Conservation (phyloP, 2,329 filamentous ascomycete genomes). For the Fusarium sambucinum region DNA sequence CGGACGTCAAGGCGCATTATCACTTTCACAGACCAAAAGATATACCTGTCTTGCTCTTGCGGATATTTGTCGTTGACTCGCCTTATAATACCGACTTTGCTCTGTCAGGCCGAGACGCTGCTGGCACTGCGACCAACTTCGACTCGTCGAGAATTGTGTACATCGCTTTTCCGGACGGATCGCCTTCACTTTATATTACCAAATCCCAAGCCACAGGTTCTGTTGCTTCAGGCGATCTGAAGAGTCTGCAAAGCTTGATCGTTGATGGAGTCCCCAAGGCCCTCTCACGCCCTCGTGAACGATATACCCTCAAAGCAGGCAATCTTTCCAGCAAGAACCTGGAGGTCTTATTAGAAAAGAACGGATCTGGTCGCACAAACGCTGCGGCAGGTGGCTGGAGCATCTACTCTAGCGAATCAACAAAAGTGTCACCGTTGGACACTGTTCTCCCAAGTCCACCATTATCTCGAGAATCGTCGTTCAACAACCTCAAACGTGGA, state of each 20-base stretch:
- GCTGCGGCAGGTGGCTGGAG: conserved; percentile 82
- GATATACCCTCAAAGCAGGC: conserved; percentile 77
- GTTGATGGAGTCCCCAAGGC: conserved; percentile 86
- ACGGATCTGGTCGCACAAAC: conserved; percentile 77
- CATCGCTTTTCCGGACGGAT: conserved; percentile 83
- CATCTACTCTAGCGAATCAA: conserved; percentile 76
- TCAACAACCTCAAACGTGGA: conserved; percentile 48
- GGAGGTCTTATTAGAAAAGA: conserved; percentile 74
- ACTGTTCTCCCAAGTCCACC: conserved; percentile 62
- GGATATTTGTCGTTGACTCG: conserved; percentile 83
- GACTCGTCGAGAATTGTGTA: conserved; percentile 80
- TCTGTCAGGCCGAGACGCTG: conserved; percentile 51
- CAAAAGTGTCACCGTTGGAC: conserved; percentile 67
- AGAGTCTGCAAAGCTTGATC: conserved; percentile 76
- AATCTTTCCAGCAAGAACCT: conserved; percentile 79
- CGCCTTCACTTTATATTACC: conserved; percentile 78
- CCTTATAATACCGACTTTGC: conserved; percentile 77
- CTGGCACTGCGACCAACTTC: conserved; percentile 58
- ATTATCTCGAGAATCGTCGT: conserved; percentile 53
- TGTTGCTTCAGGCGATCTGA: conserved; percentile 63
- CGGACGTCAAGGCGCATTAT: conserved; percentile 86
- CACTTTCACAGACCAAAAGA: conserved; percentile 78
- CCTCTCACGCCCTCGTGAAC: conserved; percentile 77
- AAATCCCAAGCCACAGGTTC: conserved; percentile 61
- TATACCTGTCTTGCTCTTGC: conserved; percentile 78